Evolutionary conservation across 257 asterid species (phyloP), one percentile per base, ranked within the genome.

Genomic region (Euphrasia confusa): DNA sequence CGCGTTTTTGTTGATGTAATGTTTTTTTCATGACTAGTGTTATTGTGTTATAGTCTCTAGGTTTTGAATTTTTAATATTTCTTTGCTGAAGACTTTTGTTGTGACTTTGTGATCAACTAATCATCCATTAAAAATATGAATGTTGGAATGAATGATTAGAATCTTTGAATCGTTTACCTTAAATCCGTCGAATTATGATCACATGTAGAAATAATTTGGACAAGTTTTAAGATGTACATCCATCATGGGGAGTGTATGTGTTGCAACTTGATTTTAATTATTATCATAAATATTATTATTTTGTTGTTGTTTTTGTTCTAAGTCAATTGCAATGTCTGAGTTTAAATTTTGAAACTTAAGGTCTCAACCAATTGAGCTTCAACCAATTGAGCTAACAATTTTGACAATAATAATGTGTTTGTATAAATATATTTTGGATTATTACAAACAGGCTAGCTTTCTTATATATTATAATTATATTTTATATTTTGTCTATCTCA

Each of bases 111-210:
- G 12, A 13, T 66, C 56, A 50, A 71, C 18, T 44, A 3, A 12
- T 21, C 64, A 35, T 48, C 66, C 15, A 66, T 72, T 59, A 61
- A 71, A 71, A 45, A 68, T 33, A 30, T 4, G 5, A 7, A 28
- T 53, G 62, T 58, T 67, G 60, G 21, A 77, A 68, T 68, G 73
- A 60, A 60, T 74, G 78, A 75, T 71, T 39, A 76, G 69, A 65
- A 79, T 75, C 79, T 74, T 70, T 70, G 75, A 70, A 48, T 48
- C 9, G 5, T 68, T 55, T 21, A 21, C 24, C 24, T 21, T 52
- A 72, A 60, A 66, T 55, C 26, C 21, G 35, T 17, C 30, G 17
- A 63, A 39, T 68, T 54, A 68, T 72, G 74, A 32, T 21, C 24
- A 21, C 33, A 49, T 47, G 9, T 5, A 39, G 49, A 48, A 45